phyloP scores from a whole-genome alignment of 441 rosid genomes.

The Populus hybrid region DNA sequence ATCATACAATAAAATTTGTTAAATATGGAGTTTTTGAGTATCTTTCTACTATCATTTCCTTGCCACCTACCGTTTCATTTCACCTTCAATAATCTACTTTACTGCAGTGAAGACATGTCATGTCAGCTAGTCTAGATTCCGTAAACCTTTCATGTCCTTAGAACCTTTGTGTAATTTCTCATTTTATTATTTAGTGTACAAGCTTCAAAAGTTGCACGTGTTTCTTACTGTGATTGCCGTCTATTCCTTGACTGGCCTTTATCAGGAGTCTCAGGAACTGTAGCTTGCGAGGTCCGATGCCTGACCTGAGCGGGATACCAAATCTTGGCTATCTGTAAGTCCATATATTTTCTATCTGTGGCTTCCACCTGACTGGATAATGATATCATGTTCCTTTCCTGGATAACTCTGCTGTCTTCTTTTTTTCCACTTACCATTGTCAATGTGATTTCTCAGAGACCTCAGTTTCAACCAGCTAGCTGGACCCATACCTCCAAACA shows the following conservation, averaged over 20 bases:
- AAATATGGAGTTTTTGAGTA: background rate
- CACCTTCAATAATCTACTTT: background rate
- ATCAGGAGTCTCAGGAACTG: constrained; percentile 94
- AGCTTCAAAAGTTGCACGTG: background rate
- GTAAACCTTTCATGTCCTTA: background rate
- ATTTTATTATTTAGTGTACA: background rate
- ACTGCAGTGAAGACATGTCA: background rate
- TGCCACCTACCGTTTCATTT: background rate
- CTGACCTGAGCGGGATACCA: constrained; percentile 77
- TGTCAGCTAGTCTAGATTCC: background rate
- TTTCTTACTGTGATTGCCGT: background rate
- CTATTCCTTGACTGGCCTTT: constrained; percentile 22
- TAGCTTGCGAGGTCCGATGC: constrained; percentile 76
- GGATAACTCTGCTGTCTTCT: constrained; percentile 9
- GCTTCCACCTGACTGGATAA: background rate
- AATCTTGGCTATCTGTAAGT: constrained; percentile 88
- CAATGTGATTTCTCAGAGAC: constrained; percentile 53
- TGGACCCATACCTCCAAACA: constrained; percentile 66
- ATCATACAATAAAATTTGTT: background rate
- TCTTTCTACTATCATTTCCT: background rate
- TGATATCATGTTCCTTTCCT: background rate
- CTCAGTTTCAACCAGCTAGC: constrained; percentile 75
- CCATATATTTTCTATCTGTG: constrained; percentile 8
- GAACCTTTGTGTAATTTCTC: background rate
- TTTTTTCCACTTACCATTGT: background rate